Base-by-base conservation (phyloP, 2,329 filamentous ascomycete genomes). In the Cephalotrichum gorgonifer region DNA sequence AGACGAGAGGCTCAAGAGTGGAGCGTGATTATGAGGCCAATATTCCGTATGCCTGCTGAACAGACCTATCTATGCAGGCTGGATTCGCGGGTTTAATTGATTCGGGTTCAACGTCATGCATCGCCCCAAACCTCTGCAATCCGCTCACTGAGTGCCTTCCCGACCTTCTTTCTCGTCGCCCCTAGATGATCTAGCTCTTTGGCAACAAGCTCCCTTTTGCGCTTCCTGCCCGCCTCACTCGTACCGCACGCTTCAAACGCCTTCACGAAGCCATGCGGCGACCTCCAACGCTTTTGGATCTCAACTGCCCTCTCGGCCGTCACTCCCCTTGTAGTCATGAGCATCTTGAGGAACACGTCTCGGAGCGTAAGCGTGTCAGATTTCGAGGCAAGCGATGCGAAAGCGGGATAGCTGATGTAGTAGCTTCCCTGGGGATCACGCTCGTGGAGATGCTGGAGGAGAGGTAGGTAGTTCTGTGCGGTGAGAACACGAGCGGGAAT, bases 291-390 rank as follows among this genome's bases (percentile, higher is more conserved):
- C 55, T 79, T 81, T 59, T 91, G 86, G 12, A 93, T 88, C 64
- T 88, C 86, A 5, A 90, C 64, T 0, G 87, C 87, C 57, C 86
- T 87, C 56, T 90, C 86, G 3, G 83, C 85, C 1, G 84, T 86
- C 12, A 93, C 71, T 2, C 85, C 85, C 49, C 76, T 76, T 2
- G 78, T 87, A 54, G 84, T 88, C 86, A 93, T 89, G 44, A 93
- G 73, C 86, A 93, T 91, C 64, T 90, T 90, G 25, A 93, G 67
- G 56, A 79, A 91, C 0, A 90, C 64, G 56, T 93, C 87, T 49
- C 85, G 73, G 9, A 91, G 67, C 0, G 85, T 86, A 56, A 88
- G 76, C 51, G 76, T 76, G 47, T 86, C 83, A 0, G 84, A 87
- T 62, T 93, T 93, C 8, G 83, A 86, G 1, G 80, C 80, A 42